Evolutionary conservation across 1,284 basidiomycete genomes (phyloP), one percentile per base, ranked within the genome.

Genomic region (Trichosporon coremiiforme): DNA sequence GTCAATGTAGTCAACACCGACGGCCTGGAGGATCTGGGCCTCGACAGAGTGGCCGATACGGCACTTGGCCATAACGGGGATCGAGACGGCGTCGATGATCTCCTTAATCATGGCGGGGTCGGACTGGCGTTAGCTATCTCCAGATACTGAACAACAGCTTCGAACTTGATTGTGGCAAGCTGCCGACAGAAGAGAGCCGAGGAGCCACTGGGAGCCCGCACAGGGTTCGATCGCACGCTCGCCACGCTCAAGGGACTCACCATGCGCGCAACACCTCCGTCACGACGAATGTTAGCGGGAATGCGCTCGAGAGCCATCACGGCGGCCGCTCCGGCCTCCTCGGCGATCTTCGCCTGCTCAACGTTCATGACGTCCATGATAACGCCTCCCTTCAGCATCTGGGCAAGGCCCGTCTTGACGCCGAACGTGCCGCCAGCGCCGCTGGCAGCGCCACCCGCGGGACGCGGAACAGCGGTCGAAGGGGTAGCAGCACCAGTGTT

Each of bases 1-100:
- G 84, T 99, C 97, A 77, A 99, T 97, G 85, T 98, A 99, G 85
- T 99, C 96, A 66, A 98, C 91, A 10, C 96, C 95, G 79, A 98
- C 88, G 22, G 90, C 88, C 87, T 98, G 94, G 38, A 98, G 86
- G 78, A 99, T 97, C 91, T 95, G 94, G 6, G 94, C 94, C 85
- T 97, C 95, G 71, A 96, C 95, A 76, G 96, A 92, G 85, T 99
- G 96, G 0, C 96, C 97, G 83, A 99, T 98, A 76, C 97, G 90
- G 71, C 82, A 81, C 73, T 85, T 84, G 67, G 84, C 84, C 84
- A 85, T 85, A 75, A 87, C 86, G 65, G 86, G 94, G 78, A 97
- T 94, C 29, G 93, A 95, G 63, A 96, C 93, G 35, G 92, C 89
- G 69, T 90, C 91, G 75, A 94, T 91, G 83, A 98, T 98, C 80